phyloP scores from a whole-genome alignment of 495 filamentous ascomycete species.

The Xylaria sp. region DNA sequence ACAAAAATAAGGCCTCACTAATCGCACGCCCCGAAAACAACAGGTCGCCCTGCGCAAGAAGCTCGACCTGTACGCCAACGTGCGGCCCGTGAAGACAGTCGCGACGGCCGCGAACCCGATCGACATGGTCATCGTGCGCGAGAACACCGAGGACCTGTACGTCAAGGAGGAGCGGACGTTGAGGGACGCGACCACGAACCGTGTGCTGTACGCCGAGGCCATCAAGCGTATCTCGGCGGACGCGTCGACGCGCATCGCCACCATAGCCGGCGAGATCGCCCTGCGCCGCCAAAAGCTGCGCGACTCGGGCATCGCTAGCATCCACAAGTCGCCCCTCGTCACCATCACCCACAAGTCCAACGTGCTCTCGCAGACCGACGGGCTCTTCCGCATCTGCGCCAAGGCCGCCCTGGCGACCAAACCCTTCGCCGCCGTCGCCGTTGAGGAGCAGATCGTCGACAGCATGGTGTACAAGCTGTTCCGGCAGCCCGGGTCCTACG shows the following conservation, averaged over 20 bases:
- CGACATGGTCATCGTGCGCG: constrained; percentile 96
- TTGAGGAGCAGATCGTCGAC: constrained; percentile 99
- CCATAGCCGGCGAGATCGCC: constrained; percentile 94
- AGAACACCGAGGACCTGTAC: constrained; percentile 99
- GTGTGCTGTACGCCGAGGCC: constrained; percentile 89
- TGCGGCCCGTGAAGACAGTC: constrained; percentile 93
- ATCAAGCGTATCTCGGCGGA: constrained; percentile 94
- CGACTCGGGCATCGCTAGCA: constrained; percentile 51
- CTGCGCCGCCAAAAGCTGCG: constrained; percentile 84
- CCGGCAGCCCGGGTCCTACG: constrained; percentile 90
- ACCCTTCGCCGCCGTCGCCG: constrained; percentile 64
- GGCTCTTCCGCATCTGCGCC: constrained; percentile 86
- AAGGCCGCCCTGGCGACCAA: constrained; percentile 70
- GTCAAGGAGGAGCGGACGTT: constrained; percentile 94
- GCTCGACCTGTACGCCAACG: constrained; percentile 95
- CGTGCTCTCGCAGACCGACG: constrained; percentile 95
- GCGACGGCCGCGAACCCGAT: constrained; percentile 67
- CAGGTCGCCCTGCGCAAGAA: constrained; percentile 86
- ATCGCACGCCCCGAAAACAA: neutral
- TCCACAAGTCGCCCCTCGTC: constrained; percentile 75
- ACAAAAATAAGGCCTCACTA: neutral
- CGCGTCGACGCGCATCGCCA: constrained; percentile 82
- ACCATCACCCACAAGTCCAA: constrained; percentile 99
- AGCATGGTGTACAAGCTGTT: constrained; percentile 99
- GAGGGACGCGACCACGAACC: constrained; percentile 62